A percentile compares a stretch with the other conserved stretches of the same genome.
These are phyloP conservation scores for Exophiala viscosa DNA, from an alignment of 2,329 filamentous ascomycete species.

Conservation along the genomic window DNA sequence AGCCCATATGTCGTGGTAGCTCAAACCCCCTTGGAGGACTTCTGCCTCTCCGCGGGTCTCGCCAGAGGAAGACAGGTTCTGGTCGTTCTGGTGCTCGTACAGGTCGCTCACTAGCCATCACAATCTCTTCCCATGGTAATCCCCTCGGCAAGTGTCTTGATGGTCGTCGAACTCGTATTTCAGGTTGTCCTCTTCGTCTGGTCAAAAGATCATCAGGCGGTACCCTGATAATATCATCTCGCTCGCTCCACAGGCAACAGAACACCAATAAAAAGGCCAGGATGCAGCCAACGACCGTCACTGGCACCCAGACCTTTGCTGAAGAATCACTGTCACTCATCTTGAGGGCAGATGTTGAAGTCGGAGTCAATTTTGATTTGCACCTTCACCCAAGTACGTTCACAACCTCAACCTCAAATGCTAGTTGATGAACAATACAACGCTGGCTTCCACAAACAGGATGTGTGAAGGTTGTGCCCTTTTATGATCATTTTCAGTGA, in stretches of 20 bases:
- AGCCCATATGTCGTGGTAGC: no score
- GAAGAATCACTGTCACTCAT: conserved; percentile 4
- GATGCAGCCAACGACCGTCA: conserved; percentile 11
- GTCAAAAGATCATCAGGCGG: background rate
- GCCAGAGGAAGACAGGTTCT: conserved; percentile 3
- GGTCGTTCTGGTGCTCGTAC: conserved; percentile 3
- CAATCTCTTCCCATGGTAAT: conserved; percentile 11
- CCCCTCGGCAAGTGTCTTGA: conserved; percentile 12
- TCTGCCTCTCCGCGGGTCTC: background rate
- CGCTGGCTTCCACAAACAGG: no score
- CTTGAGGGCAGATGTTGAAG: conserved; percentile 27
- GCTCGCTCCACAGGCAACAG: conserved; percentile 1
- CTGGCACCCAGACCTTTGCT: conserved; percentile 16
- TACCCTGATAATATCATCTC: conserved; percentile 4
- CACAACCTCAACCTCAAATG: no score
- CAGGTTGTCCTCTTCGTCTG: background rate
- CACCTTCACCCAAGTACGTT: no score
- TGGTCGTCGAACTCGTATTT: background rate
- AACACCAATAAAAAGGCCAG: conserved; percentile 3
- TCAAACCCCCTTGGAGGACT: background rate
- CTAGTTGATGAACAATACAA: no score
- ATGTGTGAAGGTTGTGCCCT: no score
- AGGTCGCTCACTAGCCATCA: conserved; percentile 2
- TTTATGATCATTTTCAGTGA: no score
- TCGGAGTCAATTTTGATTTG: background rate